Evolutionary conservation across 1,139 yeast genomes (phyloP), one percentile per base, ranked within the genome.

Genomic region (Chernovozyma aurita): DNA sequence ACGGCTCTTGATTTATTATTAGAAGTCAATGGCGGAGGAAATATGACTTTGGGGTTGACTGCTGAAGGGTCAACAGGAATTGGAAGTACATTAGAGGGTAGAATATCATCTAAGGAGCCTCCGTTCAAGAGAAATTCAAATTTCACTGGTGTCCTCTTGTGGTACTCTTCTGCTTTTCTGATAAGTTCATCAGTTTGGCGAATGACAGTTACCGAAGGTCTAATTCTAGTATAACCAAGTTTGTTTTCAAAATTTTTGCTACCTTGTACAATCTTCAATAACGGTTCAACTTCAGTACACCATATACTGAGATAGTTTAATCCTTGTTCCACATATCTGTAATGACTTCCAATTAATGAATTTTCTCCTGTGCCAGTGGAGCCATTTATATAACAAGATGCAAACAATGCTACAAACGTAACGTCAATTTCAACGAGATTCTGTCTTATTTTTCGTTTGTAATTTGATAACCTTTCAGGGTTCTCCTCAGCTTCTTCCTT

Each of bases 281-380:
- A 39, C 11, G 43, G 34, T 2, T 48, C 49, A n/a, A 64, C 46
- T 39, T 65, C 69, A 3, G 70, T 68, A 40, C 57, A 46, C 67
- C 67, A 64, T 4, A 50, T 44, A 28, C 46, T 45, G 35, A 65
- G 46, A 32, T 57, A 62, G 14, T 45, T 42, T 33, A 65, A 48
- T 1, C 63, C 70, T 29, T 49, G 53, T 35, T 55, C 52, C 21
- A 57, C 45, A 40, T 63, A 65, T 25, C 45, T 38, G 40, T 63
- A 63, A 42, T 65, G 68, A 3, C 64, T 53, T 2, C 66, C 65
- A 32, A 52, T 39, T 8, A 41, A 43, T 14, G 43, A 33, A 22
- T 45, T 43, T 24, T 39, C 31, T 1, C 64, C 63, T 4, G 67
- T 61, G 2, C 65, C 64, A 14, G 54, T 45, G 22, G 47, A 43